These are phyloP conservation scores for Penicillium manginii DNA, from an alignment of 495 filamentous ascomycete species.

Conservation along the genomic window DNA sequence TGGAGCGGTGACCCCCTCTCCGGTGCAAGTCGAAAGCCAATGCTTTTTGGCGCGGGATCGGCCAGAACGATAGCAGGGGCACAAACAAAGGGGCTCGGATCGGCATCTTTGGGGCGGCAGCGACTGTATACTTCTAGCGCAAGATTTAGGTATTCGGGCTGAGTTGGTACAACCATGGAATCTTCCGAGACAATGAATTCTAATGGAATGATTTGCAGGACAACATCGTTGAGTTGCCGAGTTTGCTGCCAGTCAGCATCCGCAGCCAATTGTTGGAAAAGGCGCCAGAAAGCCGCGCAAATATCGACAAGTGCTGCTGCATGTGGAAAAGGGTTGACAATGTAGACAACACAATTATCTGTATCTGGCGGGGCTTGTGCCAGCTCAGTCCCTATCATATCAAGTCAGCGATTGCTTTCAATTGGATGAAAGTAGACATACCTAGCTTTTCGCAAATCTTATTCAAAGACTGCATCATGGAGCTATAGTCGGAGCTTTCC, in stretches of 20 bases:
- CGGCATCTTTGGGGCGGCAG: constrained; percentile 61
- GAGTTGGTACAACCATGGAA: constrained; percentile 66
- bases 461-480: constrained; percentile 42
- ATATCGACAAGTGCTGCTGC: constrained; percentile 70
- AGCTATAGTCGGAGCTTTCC: constrained; percentile 35
- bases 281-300: constrained; percentile 74
- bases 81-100: constrained; percentile 43
- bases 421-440: constrained; percentile 28
- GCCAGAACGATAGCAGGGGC: constrained; percentile 79
- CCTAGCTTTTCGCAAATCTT: constrained; percentile 47
- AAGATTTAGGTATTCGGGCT: constrained; percentile 66
- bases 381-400: constrained; percentile 42
- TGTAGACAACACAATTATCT: constrained; percentile 83
- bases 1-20: constrained; percentile 65
- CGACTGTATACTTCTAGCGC: constrained; percentile 88
- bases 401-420: constrained; percentile 24
- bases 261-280: constrained; percentile 70
- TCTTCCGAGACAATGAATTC: constrained; percentile 68
- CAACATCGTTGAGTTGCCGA: constrained; percentile 65
- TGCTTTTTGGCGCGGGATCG: constrained; percentile 66
- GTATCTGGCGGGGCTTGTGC: constrained; percentile 46
- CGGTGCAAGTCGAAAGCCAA: constrained; percentile 77
- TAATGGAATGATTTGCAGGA: constrained; percentile 81
- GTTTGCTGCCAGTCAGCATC: constrained; percentile 52
- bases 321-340: constrained; percentile 74